These are phyloP conservation scores for Podospora appendiculata DNA, from an alignment of 495 filamentous ascomycete genomes.

Conservation along the genomic window DNA sequence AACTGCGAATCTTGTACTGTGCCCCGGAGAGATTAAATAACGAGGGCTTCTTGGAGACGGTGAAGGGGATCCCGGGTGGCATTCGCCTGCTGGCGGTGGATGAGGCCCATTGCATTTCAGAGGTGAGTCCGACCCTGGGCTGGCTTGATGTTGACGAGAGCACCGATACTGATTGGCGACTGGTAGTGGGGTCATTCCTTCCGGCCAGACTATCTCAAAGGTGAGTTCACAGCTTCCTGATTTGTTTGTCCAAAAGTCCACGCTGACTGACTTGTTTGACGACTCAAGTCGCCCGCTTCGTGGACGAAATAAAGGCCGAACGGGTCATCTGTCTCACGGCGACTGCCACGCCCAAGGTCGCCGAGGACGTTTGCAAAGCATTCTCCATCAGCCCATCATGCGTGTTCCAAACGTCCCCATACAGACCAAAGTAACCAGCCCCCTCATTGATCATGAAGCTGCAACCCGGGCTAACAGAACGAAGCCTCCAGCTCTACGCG, in stretches of 20 bases:
- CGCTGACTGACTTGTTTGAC: no score
- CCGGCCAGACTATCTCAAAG: conserved; percentile 50
- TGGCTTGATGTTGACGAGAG: neutral
- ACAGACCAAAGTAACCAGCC: conserved; percentile 37
- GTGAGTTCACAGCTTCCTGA: neutral
- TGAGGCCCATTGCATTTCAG: conserved; percentile 54
- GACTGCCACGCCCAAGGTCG: conserved; percentile 49
- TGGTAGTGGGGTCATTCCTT: conserved; percentile 51
- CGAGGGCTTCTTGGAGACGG: conserved; percentile 46
- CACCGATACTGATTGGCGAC: neutral
- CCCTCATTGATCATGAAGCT: neutral
- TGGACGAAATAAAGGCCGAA: conserved; percentile 47
- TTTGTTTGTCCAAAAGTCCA: neutral
- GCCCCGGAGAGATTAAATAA: conserved; percentile 53
- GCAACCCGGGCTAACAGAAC: neutral
- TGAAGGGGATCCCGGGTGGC: conserved; percentile 42
- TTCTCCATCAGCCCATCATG: conserved; percentile 40
- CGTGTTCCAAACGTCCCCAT: conserved; percentile 49
- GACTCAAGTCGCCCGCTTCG: conserved; percentile 43
- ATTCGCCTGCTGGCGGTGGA: conserved; percentile 51
- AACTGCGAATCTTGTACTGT: conserved; percentile 48
- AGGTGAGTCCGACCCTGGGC: conserved; percentile 2
- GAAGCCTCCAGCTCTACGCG: conserved; percentile 37
- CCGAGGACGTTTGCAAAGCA: conserved; percentile 41
- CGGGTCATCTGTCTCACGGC: conserved; percentile 51